Percentiles rank a stretch among this genome's conserved stretches.
Conservation (phyloP, 139 green algal genomes). For the Tetradesmus obliquus region DNA sequence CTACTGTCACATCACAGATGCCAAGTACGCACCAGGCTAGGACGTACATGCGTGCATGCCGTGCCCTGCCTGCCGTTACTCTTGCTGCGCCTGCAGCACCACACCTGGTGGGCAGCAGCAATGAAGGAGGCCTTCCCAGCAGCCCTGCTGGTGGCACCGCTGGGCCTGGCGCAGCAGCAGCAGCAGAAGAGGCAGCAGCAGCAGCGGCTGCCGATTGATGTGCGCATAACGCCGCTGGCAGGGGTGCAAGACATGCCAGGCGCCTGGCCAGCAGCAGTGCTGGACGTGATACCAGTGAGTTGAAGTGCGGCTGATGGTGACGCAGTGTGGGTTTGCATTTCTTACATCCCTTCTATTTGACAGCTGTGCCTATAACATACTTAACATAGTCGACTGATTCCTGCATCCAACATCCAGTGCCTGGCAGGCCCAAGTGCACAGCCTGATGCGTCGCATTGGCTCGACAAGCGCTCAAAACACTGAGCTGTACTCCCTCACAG, state of each 20-base stretch:
- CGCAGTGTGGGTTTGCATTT: not conserved
- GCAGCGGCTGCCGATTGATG: conserved; percentile 30
- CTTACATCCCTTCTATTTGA: no score
- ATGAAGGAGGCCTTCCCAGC: conserved; percentile 41
- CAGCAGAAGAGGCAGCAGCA: not conserved
- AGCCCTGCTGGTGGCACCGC: conserved; percentile 6
- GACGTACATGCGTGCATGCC: no score
- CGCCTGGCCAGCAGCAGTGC: not conserved
- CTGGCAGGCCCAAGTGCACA: no score
- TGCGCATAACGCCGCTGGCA: conserved; percentile 20
- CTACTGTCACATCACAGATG: not conserved
- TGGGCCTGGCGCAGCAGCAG: not conserved
- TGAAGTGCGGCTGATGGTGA: not conserved
- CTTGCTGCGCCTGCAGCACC: not conserved
- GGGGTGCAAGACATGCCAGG: conserved; percentile 29
- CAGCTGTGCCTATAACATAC: not conserved
- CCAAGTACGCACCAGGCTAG: no score
- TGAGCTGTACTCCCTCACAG: no score
- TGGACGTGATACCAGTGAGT: conserved; percentile 41
- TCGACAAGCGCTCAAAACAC: no score
- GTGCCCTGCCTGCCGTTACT: not conserved
- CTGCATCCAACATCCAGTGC: no score
- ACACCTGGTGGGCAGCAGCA: not conserved
- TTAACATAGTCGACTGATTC: no score
- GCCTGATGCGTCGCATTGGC: no score